Evolutionary conservation across 352 stramenopile species (phyloP).

Genomic region (Pythium rishiriense): DNA sequence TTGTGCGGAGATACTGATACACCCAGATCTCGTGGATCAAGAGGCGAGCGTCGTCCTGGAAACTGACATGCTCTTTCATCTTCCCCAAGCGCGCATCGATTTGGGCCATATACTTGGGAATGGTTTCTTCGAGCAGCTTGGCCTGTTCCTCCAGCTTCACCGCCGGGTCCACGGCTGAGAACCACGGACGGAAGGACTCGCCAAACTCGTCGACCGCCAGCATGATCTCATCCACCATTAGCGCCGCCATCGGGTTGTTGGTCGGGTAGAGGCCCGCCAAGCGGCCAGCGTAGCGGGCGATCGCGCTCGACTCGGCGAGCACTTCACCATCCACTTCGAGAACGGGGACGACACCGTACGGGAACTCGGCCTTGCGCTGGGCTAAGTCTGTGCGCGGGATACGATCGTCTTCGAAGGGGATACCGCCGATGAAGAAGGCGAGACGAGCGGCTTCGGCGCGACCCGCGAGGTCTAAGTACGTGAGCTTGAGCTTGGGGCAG

Average conservation of each 20-base stretch:
- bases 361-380: slow-evolving; percentile 46
- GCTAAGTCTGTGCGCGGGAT: slow-evolving; percentile 40
- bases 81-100: no score
- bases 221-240: background rate
- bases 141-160: background rate
- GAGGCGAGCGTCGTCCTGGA: no score
- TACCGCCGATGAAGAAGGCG: slow-evolving; percentile 42
- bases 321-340: slow-evolving; percentile 41
- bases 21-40: slow-evolving; percentile 5
- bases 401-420: slow-evolving; percentile 61
- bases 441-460: slow-evolving; percentile 61
- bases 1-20: no score
- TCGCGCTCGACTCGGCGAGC: slow-evolving; percentile 57
- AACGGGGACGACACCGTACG: slow-evolving; percentile 44
- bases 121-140: no score
- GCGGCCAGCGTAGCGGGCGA: slow-evolving; percentile 54
- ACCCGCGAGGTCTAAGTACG: slow-evolving; percentile 58
- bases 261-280: slow-evolving; percentile 56
- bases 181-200: slow-evolving; percentile 6
- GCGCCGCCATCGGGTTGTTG: slow-evolving; percentile 18
- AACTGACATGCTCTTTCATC: no score
- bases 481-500: slow-evolving; percentile 44
- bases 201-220: slow-evolving; percentile 1
- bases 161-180: no score
- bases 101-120: no score